phyloP scores from a whole-genome alignment of 805 yeast species.

The Yamadazyma insecticola region DNA sequence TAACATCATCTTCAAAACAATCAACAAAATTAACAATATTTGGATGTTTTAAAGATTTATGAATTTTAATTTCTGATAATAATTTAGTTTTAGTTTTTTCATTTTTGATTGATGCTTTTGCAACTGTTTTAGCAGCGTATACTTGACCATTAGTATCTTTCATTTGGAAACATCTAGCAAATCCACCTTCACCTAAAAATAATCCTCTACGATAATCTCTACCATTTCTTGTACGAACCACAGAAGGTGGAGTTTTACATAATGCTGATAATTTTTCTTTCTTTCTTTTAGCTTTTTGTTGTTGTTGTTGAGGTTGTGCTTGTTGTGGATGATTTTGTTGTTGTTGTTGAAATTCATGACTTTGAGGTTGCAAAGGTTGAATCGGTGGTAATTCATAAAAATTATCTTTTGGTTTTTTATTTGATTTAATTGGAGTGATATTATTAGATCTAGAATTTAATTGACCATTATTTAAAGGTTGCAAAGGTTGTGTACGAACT shows the following conservation, averaged over 20 bases:
- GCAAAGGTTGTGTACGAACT: conserved; percentile 46
- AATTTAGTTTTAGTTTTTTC: conserved; percentile 86
- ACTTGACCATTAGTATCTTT: conserved; percentile 82
- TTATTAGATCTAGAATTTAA: conserved; percentile 39
- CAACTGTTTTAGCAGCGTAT: conserved; percentile 96
- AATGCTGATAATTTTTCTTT: conserved; percentile 86
- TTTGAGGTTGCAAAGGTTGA: conserved; percentile 2
- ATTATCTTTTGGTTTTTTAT: conserved; percentile 8
- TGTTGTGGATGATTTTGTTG: conserved; percentile 7
- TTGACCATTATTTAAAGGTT: conserved; percentile 51
- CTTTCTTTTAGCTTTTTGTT: conserved; percentile 51
- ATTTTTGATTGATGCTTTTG: conserved; percentile 87
- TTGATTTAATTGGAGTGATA: conserved; percentile 27
- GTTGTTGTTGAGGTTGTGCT: conserved; percentile 15
- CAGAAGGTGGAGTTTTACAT: conserved; percentile 95
- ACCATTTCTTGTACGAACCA: conserved; percentile 82
- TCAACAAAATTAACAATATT: conserved; percentile 91
- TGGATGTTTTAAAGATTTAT: conserved; percentile 81
- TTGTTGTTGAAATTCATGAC: conserved; percentile 6
- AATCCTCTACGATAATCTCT: conserved; percentile 86
- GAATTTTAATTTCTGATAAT: conserved; percentile 91
- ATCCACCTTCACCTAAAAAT: conserved; percentile 96
- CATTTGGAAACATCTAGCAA: conserved; percentile 97
- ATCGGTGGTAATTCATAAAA: conserved; percentile 6
- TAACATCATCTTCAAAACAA: conserved; percentile 94